Evolutionary conservation across 2,329 filamentous ascomycete genomes (phyloP).

Genomic region (Cladosporium sp.): DNA sequence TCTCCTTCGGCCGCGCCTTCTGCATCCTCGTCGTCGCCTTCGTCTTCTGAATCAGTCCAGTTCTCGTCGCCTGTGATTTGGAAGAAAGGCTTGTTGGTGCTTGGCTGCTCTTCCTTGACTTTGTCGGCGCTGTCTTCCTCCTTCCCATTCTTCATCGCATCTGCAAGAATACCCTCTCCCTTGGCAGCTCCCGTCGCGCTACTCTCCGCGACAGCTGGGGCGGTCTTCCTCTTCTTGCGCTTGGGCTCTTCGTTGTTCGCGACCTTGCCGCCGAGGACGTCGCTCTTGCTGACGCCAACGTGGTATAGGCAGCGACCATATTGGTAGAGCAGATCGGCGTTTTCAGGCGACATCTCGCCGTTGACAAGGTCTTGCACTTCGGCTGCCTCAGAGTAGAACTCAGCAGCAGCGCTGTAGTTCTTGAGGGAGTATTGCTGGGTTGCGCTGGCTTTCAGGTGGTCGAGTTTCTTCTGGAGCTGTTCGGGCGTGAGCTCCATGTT

Average conservation of each 20-base stretch:
- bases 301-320: slow-evolving; percentile 94
- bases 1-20: slow-evolving; percentile 39
- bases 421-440: slow-evolving; percentile 83
- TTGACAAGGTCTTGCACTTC: slow-evolving; percentile 88
- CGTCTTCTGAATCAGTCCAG: slow-evolving; percentile 76
- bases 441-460: slow-evolving; percentile 74
- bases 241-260: slow-evolving; percentile 49
- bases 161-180: slow-evolving; percentile 27
- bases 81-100: slow-evolving; percentile 65
- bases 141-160: slow-evolving; percentile 31
- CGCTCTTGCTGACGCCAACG: slow-evolving; percentile 88
- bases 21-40: slow-evolving; percentile 45
- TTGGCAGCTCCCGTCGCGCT: slow-evolving; percentile 21
- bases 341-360: slow-evolving; percentile 84
- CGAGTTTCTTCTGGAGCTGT: slow-evolving; percentile 30
- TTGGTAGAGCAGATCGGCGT: slow-evolving; percentile 88
- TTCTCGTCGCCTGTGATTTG: slow-evolving; percentile 94
- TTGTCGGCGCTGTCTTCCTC: slow-evolving; percentile 37
- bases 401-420: slow-evolving; percentile 79
- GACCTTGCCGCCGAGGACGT: slow-evolving; percentile 83
- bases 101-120: slow-evolving; percentile 40
- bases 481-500: neutral
- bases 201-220: slow-evolving; percentile 24
- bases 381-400: slow-evolving; percentile 82
- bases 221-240: slow-evolving; percentile 42